phyloP scores from a whole-genome alignment of 2,329 filamentous ascomycete genomes.

The Aspergillus pseudoterreus region DNA sequence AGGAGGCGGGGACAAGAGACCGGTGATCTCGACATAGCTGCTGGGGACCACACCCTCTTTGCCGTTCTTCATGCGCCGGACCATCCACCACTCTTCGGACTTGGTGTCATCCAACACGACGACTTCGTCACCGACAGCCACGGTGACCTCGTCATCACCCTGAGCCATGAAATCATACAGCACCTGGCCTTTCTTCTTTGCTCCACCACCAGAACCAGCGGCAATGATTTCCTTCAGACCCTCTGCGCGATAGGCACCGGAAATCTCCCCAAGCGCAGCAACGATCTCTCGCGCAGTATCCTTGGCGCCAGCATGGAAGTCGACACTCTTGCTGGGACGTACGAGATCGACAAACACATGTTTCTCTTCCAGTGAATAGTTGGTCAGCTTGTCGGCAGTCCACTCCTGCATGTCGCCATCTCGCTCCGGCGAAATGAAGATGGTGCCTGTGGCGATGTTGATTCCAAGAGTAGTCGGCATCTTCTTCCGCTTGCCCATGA shows the following conservation, averaged over 20 bases:
- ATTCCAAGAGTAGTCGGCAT: conserved; percentile 97
- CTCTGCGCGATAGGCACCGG: conserved; percentile 79
- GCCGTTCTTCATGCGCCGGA: conserved; percentile 82
- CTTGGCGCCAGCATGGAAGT: conserved; percentile 96
- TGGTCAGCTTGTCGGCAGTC: conserved; percentile 91
- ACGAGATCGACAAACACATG: conserved; percentile 95
- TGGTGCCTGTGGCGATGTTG: conserved; percentile 80
- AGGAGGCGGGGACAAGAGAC: conserved; percentile 53
- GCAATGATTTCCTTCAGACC: conserved; percentile 77
- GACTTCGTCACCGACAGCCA: conserved; percentile 85
- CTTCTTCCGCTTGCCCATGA: conserved; percentile 95
- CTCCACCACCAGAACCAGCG: conserved; percentile 62
- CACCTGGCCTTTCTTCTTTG: conserved; percentile 77
- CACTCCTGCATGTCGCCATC: conserved; percentile 88
- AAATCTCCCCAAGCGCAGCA: conserved; percentile 78
- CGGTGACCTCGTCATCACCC: conserved; percentile 93
- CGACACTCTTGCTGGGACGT: conserved; percentile 86
- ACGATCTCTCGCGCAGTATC: conserved; percentile 96
- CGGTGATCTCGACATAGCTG: conserved; percentile 89
- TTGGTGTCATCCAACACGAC: conserved; percentile 82
- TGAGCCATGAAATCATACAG: conserved; percentile 97
- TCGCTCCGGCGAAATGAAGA: conserved; percentile 82
- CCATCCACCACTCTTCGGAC: conserved; percentile 98
- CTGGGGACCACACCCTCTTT: conserved; percentile 95
- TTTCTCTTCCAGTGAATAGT: conserved; percentile 96